Percentiles rank a stretch among this genome's conserved stretches.
Conservation (phyloP, 2,329 filamentous ascomycete species). For the Fusarium redolens region DNA sequence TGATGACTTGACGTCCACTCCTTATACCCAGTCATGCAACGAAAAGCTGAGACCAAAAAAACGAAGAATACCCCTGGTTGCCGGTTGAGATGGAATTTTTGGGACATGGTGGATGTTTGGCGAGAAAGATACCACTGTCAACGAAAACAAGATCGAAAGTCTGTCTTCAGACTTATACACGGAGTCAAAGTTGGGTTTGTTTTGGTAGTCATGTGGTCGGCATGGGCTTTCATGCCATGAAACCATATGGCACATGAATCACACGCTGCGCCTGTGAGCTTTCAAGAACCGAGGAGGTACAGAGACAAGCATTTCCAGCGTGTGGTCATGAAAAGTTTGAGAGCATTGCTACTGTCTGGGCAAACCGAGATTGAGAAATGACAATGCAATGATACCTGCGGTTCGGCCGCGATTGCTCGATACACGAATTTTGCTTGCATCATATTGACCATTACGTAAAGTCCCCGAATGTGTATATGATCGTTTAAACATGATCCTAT, state of each 20-base stretch:
- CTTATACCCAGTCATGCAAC: conserved; percentile 51
- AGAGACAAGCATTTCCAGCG: conserved; percentile 13
- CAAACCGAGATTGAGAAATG: conserved; percentile 41
- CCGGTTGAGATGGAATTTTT: conserved; percentile 41
- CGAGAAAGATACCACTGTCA: conserved; percentile 44
- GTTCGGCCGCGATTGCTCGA: conserved; percentile 36
- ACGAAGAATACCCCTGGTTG: conserved; percentile 51
- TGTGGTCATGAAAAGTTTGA: conserved; percentile 35
- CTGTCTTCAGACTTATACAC: conserved; percentile 37
- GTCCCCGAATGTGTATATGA: not conserved
- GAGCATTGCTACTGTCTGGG: conserved; percentile 33
- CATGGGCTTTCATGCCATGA: conserved; percentile 26
- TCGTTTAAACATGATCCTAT: not conserved
- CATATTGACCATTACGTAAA: not conserved
- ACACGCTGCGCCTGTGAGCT: conserved; percentile 12
- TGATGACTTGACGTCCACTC: conserved; percentile 50
- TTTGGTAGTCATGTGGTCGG: conserved; percentile 26
- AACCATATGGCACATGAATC: conserved; percentile 23
- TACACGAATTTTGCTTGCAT: conserved; percentile 8
- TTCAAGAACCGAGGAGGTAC: not conserved
- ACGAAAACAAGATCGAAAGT: conserved; percentile 41
- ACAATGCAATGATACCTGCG: conserved; percentile 44
- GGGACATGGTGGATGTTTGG: conserved; percentile 41
- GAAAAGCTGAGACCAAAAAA: conserved; percentile 48
- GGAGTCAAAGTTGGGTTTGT: conserved; percentile 40